phyloP scores from a whole-genome alignment of 345 rosid species.

The Aquilaria malaccensis region DNA sequence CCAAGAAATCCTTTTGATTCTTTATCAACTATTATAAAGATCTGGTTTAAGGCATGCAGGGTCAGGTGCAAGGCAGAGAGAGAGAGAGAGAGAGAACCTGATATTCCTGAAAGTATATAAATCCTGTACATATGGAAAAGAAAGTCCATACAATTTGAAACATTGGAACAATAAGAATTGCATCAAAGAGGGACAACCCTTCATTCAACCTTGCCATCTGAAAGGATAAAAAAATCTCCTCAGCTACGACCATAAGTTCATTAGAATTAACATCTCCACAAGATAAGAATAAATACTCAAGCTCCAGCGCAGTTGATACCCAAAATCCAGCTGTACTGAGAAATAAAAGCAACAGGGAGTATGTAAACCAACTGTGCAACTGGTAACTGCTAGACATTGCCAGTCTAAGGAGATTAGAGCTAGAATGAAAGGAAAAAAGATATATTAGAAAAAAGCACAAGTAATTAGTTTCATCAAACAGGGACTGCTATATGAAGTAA shows the following conservation, averaged over 20 bases:
- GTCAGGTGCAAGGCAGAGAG: background rate
- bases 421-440: slow-evolving; percentile 27
- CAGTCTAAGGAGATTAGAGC: slow-evolving; percentile 89
- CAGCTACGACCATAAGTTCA: slow-evolving; percentile 3
- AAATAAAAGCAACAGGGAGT: slow-evolving; percentile 93
- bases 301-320: slow-evolving; percentile 37
- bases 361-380: slow-evolving; percentile 96
- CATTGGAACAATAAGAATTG: slow-evolving; percentile 98
- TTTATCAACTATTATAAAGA: no score
- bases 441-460: slow-evolving; percentile 8
- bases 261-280: slow-evolving; percentile 10
- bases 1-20: background rate
- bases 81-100: slow-evolving; percentile 47
- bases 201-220: slow-evolving; percentile 98
- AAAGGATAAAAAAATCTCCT: slow-evolving; percentile 9
- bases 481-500: background rate
- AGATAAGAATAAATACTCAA: slow-evolving; percentile 8
- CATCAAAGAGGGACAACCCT: slow-evolving; percentile 87
- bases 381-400: slow-evolving; percentile 86
- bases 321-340: slow-evolving; percentile 98
- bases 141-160: slow-evolving; percentile 99
- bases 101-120: slow-evolving; percentile 95
- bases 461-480: background rate
- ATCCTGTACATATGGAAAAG: slow-evolving; percentile 98
- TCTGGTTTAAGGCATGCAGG: no score